Evolutionary conservation across 1,284 basidiomycete genomes (phyloP).

Genomic region (Sphaerobolus stellatus): DNA sequence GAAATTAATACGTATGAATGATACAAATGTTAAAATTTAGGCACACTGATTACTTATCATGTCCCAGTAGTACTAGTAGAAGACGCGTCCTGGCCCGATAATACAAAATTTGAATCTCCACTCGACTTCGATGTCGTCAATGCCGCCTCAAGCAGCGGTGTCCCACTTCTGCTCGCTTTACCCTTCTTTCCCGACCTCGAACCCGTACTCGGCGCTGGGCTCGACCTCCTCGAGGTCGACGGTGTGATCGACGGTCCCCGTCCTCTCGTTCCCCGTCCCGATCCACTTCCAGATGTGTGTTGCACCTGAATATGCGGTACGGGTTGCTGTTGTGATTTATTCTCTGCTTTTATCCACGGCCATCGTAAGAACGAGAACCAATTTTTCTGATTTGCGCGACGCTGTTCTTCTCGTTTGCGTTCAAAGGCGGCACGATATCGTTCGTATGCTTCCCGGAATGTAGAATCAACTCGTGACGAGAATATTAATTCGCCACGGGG

Average conservation of each 20-base stretch:
- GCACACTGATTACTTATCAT: too few relatives aligned
- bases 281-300: conserved; percentile 19
- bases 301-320: conserved; percentile 29
- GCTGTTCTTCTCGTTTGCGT: conserved; percentile 64
- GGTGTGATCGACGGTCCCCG: conserved; percentile 32
- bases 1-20: too few relatives aligned
- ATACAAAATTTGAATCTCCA: conserved; percentile 6
- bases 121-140: conserved; percentile 15
- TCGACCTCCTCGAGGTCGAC: conserved; percentile 40
- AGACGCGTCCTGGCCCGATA: conserved; percentile 1
- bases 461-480: conserved; percentile 79
- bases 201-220: conserved; percentile 38
- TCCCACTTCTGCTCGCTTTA: conserved; percentile 30
- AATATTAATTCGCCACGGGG: conserved; percentile 97
- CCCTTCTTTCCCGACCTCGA: conserved; percentile 8
- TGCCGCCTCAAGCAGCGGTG: conserved; percentile 25
- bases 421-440: conserved; percentile 92
- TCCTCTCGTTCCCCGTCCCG: conserved; percentile 32
- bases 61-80: too few relatives aligned
- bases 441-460: conserved; percentile 91
- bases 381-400: background rate
- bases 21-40: too few relatives aligned
- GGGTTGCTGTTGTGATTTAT: conserved; percentile 13
- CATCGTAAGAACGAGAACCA: conserved; percentile 9
- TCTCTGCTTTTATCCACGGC: conserved; percentile 18